These are phyloP conservation scores for Lactarius quietus DNA, from an alignment of 768 basidiomycete species.

Conservation along the genomic window DNA sequence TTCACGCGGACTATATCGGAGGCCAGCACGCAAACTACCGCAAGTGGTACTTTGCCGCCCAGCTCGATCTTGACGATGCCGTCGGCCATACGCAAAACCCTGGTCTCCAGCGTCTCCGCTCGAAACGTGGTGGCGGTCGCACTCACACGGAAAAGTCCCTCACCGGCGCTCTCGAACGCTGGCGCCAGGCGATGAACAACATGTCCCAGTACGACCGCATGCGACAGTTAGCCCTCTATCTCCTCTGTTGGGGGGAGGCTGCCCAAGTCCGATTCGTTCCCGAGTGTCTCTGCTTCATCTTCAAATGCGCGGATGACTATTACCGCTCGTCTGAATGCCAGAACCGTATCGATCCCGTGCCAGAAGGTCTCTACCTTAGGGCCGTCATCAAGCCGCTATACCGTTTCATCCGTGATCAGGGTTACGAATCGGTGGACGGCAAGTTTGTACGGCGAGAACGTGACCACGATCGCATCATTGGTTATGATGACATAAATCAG, in stretches of 20 bases:
- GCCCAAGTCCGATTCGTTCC: conserved; percentile 96
- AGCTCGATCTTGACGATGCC: conserved; percentile 97
- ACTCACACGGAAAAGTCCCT: conserved; percentile 60
- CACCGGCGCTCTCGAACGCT: conserved; percentile 81
- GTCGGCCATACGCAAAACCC: conserved; percentile 91
- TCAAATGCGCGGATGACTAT: conserved; percentile 99
- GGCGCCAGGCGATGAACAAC: conserved; percentile 97
- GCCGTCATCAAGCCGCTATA: conserved; percentile 92
- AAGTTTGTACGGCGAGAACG: conserved; percentile 90
- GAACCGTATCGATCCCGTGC: conserved; percentile 83
- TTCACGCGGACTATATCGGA: conserved; percentile 98
- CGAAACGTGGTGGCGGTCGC: conserved; percentile 52
- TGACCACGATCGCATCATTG: conserved; percentile 93
- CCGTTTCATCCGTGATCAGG: conserved; percentile 95
- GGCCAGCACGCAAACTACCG: conserved; percentile 98
- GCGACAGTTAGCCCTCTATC: conserved; percentile 91
- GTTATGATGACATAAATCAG: conserved; percentile 99
- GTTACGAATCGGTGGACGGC: conserved; percentile 93
- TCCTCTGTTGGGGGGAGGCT: conserved; percentile 97
- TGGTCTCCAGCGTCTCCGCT: conserved; percentile 78
- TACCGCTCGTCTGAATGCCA: conserved; percentile 99
- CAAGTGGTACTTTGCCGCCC: conserved; percentile 99
- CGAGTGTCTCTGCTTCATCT: conserved; percentile 98
- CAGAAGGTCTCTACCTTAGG: conserved; percentile 91
- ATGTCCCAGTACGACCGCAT: conserved; percentile 99